Evolutionary conservation across 2,329 filamentous ascomycete genomes (phyloP), one percentile per base, ranked within the genome.

Genomic region (Blastomyces emzantsi): DNA sequence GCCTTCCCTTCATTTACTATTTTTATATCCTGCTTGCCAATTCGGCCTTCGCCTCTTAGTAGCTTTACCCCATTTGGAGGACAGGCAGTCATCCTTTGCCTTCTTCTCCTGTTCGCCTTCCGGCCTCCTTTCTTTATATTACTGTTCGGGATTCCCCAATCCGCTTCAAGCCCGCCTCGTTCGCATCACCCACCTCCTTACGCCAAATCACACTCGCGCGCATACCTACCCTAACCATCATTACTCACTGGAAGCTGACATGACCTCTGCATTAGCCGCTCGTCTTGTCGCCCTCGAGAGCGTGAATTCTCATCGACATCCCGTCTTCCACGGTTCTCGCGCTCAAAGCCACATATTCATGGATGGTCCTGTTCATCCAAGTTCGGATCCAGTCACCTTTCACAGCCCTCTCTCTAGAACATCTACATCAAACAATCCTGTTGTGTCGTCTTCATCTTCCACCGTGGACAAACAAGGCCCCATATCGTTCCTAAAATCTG

Each of bases 291-390:
- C 49, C 17, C 4, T 45, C 22, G 52, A 62, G n/a, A 41, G 49
- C 33, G 60, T 45, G 60, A 62, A 45, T 30, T 49, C 60, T 28
- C 60, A 39, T 63, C 65, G 69, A 51, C 69, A 72, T 66, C 64
- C 69, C 70, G 71, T 68, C 69, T 71, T 70, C 69, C 69, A 70
- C 61, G 67, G 70, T 70, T 69, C 70, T 69, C 72, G 72, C 70
- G 69, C 67, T 62, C 71, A 70, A 62, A 67, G 17, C 17, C 63
- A 67, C 67, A 66, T 64, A 60, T 76, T 74, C 72, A 78, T 78
- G 76, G 76, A 76, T 68, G 73, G 74, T 64, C 73, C 76, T 73
- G 75, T 77, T 71, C 74, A 74, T 69, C 73, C 75, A 52, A 76
- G 70, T 70, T 74, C 73, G 72, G 76, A 78, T 66, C 72, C 75